Percentiles rank a stretch among this genome's conserved stretches.
These are phyloP conservation scores for Coprinopsis marcescibilis DNA, from an alignment of 768 basidiomycete species.

Conservation along the genomic window DNA sequence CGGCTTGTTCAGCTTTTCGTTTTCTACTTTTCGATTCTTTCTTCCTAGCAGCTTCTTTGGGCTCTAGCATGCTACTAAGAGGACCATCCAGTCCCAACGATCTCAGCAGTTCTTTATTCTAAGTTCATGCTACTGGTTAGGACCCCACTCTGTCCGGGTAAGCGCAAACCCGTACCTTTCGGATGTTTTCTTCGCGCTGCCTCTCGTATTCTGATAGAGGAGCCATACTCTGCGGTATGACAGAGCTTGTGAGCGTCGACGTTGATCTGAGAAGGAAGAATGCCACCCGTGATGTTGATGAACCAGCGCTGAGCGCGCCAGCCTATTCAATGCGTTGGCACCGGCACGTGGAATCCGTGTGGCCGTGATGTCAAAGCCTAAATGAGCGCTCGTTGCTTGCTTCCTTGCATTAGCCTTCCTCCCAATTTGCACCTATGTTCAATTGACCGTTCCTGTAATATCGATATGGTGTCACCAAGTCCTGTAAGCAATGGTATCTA, in stretches of 20 bases:
- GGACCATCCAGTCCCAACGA: constrained; percentile 43
- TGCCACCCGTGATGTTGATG: too few relatives aligned
- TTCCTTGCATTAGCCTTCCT: too few relatives aligned
- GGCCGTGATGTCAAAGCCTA: too few relatives aligned
- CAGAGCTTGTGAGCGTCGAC: background rate
- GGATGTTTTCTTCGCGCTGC: constrained; percentile 28
- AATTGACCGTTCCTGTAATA: too few relatives aligned
- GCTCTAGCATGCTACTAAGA: constrained; percentile 28
- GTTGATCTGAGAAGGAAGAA: too few relatives aligned
- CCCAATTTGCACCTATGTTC: too few relatives aligned
- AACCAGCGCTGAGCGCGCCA: too few relatives aligned
- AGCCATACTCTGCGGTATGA: background rate
- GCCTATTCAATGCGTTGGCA: too few relatives aligned
- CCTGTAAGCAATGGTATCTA: too few relatives aligned
- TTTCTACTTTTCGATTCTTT: constrained; percentile 32
- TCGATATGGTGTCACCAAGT: too few relatives aligned
- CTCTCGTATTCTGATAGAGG: constrained; percentile 24
- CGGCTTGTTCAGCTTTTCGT: constrained; percentile 16
- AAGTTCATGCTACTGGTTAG: background rate
- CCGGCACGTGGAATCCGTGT: too few relatives aligned
- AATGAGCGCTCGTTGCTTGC: too few relatives aligned
- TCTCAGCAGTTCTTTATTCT: constrained; percentile 41
- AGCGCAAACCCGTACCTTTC: constrained; percentile 18
- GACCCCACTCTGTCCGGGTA: background rate
- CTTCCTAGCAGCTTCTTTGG: constrained; percentile 34